A percentile compares a stretch with the other conserved stretches of the same genome.
Evolutionary conservation across 208 protist species (phyloP).

Genomic region (Crithidia thermophila): DNA sequence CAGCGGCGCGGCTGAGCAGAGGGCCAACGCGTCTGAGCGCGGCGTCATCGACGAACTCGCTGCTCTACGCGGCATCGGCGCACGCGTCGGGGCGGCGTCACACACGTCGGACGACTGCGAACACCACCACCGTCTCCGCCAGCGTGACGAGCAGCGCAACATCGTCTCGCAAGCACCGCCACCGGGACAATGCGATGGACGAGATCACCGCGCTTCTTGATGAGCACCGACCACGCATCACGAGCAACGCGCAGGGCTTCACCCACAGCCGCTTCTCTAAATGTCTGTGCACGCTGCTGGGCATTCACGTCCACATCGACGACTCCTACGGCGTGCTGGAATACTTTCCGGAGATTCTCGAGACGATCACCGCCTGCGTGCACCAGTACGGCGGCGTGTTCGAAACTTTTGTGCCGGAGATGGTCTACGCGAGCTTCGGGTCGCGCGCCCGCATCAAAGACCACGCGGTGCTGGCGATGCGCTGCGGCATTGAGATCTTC

Average conservation of each 20-base stretch:
- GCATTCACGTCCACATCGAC: conserved; percentile 25
- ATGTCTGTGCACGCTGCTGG: conserved; percentile 34
- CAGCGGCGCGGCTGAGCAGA: no score
- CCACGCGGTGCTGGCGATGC: conserved; percentile 38
- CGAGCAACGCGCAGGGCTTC: background rate
- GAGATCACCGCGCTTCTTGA: background rate
- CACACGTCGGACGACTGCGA: no score
- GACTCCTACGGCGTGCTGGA: background rate
- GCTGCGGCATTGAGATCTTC: conserved; percentile 44
- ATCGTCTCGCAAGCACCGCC: no score
- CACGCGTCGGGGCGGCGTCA: no score
- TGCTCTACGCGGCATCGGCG: no score
- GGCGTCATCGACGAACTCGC: no score
- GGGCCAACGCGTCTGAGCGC: no score
- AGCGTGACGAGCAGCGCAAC: no score
- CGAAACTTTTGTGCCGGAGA: conserved; percentile 44
- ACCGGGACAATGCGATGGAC: no score
- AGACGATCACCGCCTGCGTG: conserved; percentile 25
- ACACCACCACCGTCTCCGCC: no score
- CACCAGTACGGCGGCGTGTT: conserved; percentile 43
- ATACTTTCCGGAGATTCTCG: conserved; percentile 31
- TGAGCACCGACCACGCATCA: background rate
- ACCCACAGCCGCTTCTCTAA: conserved; percentile 21
- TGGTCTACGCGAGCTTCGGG: conserved; percentile 47
- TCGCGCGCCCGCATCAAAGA: conserved; percentile 24